Conservation (phyloP, 179 eudicot genomes). For the Beta macrorhiza region DNA sequence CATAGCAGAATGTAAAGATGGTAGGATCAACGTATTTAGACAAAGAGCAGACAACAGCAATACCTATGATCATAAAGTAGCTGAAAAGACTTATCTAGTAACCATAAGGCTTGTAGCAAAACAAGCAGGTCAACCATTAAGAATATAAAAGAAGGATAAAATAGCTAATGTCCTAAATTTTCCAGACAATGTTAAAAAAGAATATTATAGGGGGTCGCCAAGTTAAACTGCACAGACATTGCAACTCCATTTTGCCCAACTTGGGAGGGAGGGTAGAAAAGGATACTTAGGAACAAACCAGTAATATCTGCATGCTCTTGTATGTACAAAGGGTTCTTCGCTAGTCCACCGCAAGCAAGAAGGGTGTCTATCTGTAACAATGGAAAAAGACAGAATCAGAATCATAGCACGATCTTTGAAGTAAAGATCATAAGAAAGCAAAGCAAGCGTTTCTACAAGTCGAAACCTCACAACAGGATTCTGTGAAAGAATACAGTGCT, state of each 20-base stretch:
- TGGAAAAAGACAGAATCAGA: neutral
- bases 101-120: neutral
- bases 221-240: neutral
- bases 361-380: slow-evolving; percentile 76
- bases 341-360: slow-evolving; percentile 96
- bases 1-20: neutral
- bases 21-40: neutral
- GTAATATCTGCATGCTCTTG: slow-evolving; percentile 99
- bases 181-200: too few species aligned
- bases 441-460: neutral
- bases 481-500: neutral
- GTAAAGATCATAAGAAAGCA: neutral
- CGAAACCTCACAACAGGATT: neutral
- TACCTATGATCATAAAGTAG: neutral
- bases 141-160: too few species aligned
- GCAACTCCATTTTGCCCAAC: neutral
- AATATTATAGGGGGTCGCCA: neutral
- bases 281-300: slow-evolving; percentile 52
- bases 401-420: slow-evolving; percentile 10
- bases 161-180: too few species aligned
- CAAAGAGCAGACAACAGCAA: neutral
- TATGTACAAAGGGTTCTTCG: slow-evolving; percentile 78
- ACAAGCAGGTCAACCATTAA: neutral
- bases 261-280: neutral
- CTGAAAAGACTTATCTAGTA: neutral